Evolutionary conservation across 805 yeast genomes (phyloP), one percentile per base, ranked within the genome.

Genomic region (Yamadazyma kitorensis): DNA sequence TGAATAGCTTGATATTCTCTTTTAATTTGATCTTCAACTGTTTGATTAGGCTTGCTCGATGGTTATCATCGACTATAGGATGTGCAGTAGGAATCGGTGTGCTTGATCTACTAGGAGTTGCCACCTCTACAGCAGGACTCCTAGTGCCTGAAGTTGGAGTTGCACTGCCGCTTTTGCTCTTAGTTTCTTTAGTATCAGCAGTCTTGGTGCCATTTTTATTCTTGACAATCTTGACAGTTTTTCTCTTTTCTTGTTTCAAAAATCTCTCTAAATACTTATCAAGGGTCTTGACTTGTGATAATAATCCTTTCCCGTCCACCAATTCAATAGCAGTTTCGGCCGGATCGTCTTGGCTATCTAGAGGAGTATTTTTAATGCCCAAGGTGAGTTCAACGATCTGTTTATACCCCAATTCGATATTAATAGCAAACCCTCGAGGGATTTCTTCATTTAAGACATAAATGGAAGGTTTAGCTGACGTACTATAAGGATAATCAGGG

Each of bases 351-450:
- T n/a, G n/a, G n/a, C n/a, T n/a, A 11, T 29, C 21, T 33, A n/a
- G n/a, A n/a, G n/a, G n/a, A n/a, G n/a, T n/a, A n/a, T n/a, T n/a
- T n/a, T n/a, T n/a, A 39, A 34, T 11, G 63, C 59, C 4, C 55
- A 31, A 5, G 41, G 40, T 6, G 48, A 72, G n/a, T n/a, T n/a
- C n/a, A n/a, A n/a, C n/a, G 14, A 79, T 76, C 29, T 59, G 53
- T 26, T 58, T 59, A 53, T 79, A 84, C 5, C 88, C 91, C 4
- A 55, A 45, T 48, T 83, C 91, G n/a, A 83, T 63, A 44, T 82
- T 82, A 10, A 72, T 62, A 10, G 85, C 74, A 50, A 59, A 78
- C 0, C 89, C 91, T 37, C 77, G 62, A 1, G 91, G 87, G 10
- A 83, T 79, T 20, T 81, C 86, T 21, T 72, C 71, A 56, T 82